Base-by-base conservation (phyloP, 495 filamentous ascomycete genomes). In the Opeltia flavorubescens region DNA sequence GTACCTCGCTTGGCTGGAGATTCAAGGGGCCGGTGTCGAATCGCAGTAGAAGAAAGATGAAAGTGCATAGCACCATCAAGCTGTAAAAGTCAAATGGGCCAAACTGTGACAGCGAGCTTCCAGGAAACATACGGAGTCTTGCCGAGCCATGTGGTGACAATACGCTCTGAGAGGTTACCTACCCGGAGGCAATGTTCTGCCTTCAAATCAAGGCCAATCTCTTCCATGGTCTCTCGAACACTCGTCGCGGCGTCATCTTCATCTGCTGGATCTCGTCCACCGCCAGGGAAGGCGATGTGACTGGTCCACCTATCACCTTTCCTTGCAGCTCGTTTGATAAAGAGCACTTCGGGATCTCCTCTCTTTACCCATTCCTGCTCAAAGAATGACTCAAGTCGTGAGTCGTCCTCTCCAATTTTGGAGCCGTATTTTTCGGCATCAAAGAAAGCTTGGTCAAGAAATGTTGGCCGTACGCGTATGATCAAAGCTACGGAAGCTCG, bases 11-110 rank as follows among this genome's bases (percentile, higher is more conserved):
- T 1, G 81, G 80, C 54, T 87, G 82, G 20, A 87, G 65, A 17
- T 66, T 66, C 13, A 87, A 65, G 7, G 73, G 62, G 1, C 80
- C 77, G 8, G 76, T 64, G 27, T 73, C 63, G 33, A 71, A 71
- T 23, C 66, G 68, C 11, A 75, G 81, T 27, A 75, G 59, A 20
- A 89, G 63, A 56, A 78, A 87, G 38, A 89, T 65, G 58, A 81
- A 87, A 0, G 83, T 81, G 50, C 81, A 86, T 4, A 88, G 72
- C 2, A 87, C 80, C 81, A 88, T 85, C 27, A 88, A 59, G 18
- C 80, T 84, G 48, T 7, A 8, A 4, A 11, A 43, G 51, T 33
- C 21, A 49, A 45, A 21, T 23, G 28, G 39, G 59, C 28, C 63
- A 31, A 36, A 15, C 13, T 12, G 1, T 11, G 0, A 15, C 21